Evolutionary conservation across 2,329 filamentous ascomycete species (phyloP), one percentile per base, ranked within the genome.

Genomic region (Hypoxylon sp.): DNA sequence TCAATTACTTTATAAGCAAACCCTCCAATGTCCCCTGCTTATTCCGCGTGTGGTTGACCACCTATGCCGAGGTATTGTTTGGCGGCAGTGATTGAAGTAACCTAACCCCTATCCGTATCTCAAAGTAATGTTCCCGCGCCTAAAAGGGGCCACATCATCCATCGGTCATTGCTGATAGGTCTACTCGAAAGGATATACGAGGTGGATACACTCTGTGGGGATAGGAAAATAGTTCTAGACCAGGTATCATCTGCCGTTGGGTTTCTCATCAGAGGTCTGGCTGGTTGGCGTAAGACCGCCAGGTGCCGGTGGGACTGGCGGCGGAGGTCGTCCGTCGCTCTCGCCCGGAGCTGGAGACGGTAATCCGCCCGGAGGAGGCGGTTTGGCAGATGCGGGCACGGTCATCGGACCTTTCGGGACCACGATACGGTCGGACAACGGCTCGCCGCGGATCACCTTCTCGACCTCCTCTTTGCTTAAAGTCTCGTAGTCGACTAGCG

Each of bases 401-500:
- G 90, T 88, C 73, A 93, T 86, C 1, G 85, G 86, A 17, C 82
- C 77, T 49, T 80, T 75, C 17, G 85, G 81, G 59, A 85, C 79
- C 59, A 81, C 83, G 47, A 91, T 76, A 58, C 91, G 90, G 41
- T 84, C 83, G 1, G 87, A 81, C 31, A 99, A 79, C 71, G 90
- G 88, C 77, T 97, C 92, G 29, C 95, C 95, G 48, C 85, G 86
- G 63, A 99, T 88, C 4, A 98, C 91, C 79, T 90, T 91, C 74
- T 93, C 87, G 62, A 98, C 96, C 75, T 99, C 95, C 2, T 89
- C 87, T 74, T 89, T 90, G 73, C 90, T 89, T 48, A 99, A 78
- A 0, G 92, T 97, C 80, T 99, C 95, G 74, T 97, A 98, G 75
- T 97, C 88, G 27, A 99, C 87, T 8, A 99, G 82, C 4, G 93